Evolutionary conservation across 2,329 filamentous ascomycete species (phyloP), one percentile per base, ranked within the genome.

Genomic region (Alternaria triticina): DNA sequence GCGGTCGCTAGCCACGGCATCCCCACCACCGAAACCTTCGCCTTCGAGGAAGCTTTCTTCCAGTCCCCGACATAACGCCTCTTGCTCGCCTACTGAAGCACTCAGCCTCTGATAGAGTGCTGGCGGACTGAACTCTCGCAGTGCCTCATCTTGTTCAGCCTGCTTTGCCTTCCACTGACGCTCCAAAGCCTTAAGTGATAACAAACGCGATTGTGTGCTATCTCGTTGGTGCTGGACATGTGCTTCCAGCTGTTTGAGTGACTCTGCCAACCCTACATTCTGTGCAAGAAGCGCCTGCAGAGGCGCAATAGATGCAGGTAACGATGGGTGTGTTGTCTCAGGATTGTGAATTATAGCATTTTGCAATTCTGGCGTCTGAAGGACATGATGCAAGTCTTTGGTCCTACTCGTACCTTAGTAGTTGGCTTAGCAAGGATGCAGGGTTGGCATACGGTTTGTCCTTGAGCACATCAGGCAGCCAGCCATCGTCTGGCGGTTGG

Each of bases 121-220:
- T 46, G 93, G 91, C 0, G 95, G 94, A 25, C 92, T 92, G 82
- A 97, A 98, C 1, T 92, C 92, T 36, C 89, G 88, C 64, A 98
- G 83, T 7, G 92, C 93, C 55, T 88, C 86, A 78, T 98, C 96
- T 87, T 97, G 96, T 72, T 96, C 93, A 1, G 88, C 86, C 79
- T 98, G 93, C 79, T 96, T 96, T 70, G 91, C 88, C 59, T 90
- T 89, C 92, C 96, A 98, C 74, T 95, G 91, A n/a, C 94, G 88
- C 82, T 98, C 96, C 15, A 97, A 87, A 1, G 92, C 92, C 73
- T 95, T 92, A 22, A 96, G 88, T 11, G 92, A 87, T 1, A 98
- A 86, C 0, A 98, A 87, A 62, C 94, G 90, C 4, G 93, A 90
- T 76, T 97, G 93, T 0, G 92, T 91, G 1, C 87, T 85, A 27